A percentile compares a stretch with the other conserved stretches of the same genome.
Evolutionary conservation across 306 rosid genomes (phyloP).

Genomic region (Acacia acuminata): DNA sequence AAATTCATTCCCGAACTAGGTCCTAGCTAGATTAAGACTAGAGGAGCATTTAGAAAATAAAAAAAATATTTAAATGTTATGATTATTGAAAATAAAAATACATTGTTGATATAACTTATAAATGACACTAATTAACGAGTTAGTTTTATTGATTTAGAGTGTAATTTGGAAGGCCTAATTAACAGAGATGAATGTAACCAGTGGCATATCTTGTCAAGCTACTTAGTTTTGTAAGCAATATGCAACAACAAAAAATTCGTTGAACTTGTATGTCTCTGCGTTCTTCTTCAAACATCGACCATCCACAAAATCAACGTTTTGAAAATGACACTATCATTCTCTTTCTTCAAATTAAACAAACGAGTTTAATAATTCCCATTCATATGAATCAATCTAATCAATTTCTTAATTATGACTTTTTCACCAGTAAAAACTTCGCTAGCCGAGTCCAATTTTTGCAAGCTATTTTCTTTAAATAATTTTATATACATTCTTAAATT

Average conservation of each 20-base stretch:
- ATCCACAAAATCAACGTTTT: neutral
- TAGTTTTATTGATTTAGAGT: neutral
- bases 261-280: slow-evolving; percentile 16
- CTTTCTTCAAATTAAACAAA: neutral
- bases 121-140: too few species aligned
- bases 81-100: neutral
- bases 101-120: too few species aligned
- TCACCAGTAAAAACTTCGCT: neutral
- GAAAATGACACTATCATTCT: neutral
- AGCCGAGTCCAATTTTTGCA: too few species aligned
- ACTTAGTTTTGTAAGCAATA: slow-evolving; percentile 24
- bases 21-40: too few species aligned
- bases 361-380: neutral
- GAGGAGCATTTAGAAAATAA: too few species aligned
- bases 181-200: neutral
- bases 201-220: slow-evolving; percentile 43
- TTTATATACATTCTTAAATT: neutral
- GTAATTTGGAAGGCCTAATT: neutral
- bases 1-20: too few species aligned
- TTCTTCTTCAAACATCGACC: neutral
- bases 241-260: slow-evolving; percentile 15
- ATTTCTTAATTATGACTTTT: neutral
- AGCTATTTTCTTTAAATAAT: too few species aligned
- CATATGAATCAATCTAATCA: neutral
- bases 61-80: too few species aligned